phyloP scores from a whole-genome alignment of 2,329 filamentous ascomycete genomes.

The Didymella pinodella region DNA sequence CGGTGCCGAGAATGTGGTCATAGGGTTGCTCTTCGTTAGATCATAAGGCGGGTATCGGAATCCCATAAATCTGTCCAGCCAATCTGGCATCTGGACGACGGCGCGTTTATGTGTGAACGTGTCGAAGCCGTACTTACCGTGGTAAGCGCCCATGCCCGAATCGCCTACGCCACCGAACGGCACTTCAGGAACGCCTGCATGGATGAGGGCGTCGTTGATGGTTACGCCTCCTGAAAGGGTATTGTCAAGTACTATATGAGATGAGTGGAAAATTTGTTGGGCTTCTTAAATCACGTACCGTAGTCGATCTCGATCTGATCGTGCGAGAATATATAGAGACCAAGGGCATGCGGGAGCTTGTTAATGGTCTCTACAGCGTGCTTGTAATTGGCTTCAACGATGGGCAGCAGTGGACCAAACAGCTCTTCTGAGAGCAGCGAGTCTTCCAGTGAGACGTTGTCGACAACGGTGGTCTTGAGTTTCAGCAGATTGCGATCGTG shows the following conservation, averaged over 20 bases:
- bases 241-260: neutral
- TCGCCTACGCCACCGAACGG: constrained; percentile 4
- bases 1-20: neutral
- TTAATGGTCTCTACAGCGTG: constrained; percentile 2
- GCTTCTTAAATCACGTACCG: neutral
- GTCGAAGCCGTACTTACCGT: neutral
- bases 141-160: neutral
- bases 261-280: neutral
- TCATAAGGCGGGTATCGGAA: neutral
- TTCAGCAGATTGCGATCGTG: constrained; percentile 7
- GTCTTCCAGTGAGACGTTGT: constrained; percentile 1
- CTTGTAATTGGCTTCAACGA: constrained; percentile 3
- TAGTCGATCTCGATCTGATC: constrained; percentile 8
- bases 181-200: constrained; percentile 6
- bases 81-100: neutral
- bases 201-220: constrained; percentile 5
- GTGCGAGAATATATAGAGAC: constrained; percentile 7
- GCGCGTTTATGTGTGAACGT: neutral
- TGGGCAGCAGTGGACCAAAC: constrained; percentile 2
- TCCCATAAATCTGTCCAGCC: neutral
- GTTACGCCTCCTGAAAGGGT: constrained; percentile 5
- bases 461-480: constrained; percentile 4
- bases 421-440: constrained; percentile 4
- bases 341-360: neutral
- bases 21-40: neutral